A percentile compares a stretch with the other conserved stretches of the same genome.
phyloP scores from a whole-genome alignment of 768 basidiomycete genomes.

The Suillus sp. region DNA sequence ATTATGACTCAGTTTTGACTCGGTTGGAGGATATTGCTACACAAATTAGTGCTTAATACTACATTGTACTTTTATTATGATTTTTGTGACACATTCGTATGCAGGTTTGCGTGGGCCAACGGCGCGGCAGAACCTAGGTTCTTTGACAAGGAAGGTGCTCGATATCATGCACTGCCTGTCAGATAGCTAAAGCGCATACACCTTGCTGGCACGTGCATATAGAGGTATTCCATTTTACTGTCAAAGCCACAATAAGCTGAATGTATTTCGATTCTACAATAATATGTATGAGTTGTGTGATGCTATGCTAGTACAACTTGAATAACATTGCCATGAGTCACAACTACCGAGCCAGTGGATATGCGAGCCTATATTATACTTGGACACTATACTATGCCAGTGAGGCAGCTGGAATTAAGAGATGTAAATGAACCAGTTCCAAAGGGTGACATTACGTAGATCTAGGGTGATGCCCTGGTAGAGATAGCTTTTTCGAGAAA shows the following conservation, averaged over 20 bases:
- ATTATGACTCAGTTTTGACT: no score
- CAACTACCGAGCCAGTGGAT: background rate
- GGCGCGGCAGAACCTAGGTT: background rate
- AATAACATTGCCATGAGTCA: background rate
- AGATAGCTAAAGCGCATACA: background rate
- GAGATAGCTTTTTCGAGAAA: slow-evolving; percentile 7
- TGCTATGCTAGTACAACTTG: background rate
- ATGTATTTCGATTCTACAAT: background rate
- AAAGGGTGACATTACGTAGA: background rate
- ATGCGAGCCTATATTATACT: background rate
- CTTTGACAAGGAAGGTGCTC: background rate
- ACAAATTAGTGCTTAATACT: background rate
- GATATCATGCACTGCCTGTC: no score
- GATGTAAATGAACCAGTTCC: background rate
- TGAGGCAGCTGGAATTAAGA: background rate
- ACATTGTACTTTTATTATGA: background rate
- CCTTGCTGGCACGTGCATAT: background rate
- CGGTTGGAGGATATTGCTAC: background rate
- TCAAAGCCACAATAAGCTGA: background rate
- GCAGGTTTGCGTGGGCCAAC: background rate
- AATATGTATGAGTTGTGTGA: background rate
- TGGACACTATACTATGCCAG: background rate
- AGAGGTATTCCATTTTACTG: background rate
- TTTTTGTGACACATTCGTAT: background rate
- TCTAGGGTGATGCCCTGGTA: background rate